phyloP scores from a whole-genome alignment of 2,329 filamentous ascomycete genomes.

The Alternaria sp. region DNA sequence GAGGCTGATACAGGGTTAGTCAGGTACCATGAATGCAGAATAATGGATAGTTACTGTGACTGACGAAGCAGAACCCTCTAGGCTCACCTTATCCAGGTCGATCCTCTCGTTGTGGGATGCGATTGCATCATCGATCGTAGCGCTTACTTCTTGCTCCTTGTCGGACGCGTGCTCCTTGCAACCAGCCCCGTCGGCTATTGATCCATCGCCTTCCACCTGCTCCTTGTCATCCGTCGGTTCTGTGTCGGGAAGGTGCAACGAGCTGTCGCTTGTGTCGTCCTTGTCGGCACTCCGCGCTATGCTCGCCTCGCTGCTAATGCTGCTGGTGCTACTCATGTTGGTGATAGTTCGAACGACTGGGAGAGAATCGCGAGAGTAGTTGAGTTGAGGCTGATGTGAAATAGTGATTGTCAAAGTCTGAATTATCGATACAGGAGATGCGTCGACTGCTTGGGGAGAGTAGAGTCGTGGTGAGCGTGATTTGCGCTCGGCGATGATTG shows the following conservation, averaged over 20 bases:
- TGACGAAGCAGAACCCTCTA: background rate
- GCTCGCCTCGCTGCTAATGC: background rate
- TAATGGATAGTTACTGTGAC: background rate
- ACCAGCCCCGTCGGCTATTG: background rate
- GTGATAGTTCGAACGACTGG: background rate
- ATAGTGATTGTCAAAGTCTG: background rate
- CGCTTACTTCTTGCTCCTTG: background rate
- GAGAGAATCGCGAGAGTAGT: background rate
- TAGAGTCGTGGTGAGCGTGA: background rate
- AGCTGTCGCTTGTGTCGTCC: background rate
- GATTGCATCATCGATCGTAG: background rate
- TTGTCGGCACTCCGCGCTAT: background rate
- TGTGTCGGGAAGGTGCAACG: background rate
- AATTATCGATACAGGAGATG: background rate
- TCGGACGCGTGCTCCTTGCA: background rate
- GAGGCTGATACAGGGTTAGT: background rate
- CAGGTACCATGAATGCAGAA: background rate
- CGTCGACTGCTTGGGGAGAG: background rate
- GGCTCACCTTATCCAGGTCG: background rate
- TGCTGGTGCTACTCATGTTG: background rate
- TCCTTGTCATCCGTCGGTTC: background rate
- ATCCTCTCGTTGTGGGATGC: background rate
- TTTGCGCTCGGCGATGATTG: constrained; percentile 1
- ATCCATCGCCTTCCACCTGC: background rate
- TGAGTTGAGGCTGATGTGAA: background rate